Evolutionary conservation across 1,284 basidiomycete species (phyloP).

Genomic region (Ganoderma meredithae): DNA sequence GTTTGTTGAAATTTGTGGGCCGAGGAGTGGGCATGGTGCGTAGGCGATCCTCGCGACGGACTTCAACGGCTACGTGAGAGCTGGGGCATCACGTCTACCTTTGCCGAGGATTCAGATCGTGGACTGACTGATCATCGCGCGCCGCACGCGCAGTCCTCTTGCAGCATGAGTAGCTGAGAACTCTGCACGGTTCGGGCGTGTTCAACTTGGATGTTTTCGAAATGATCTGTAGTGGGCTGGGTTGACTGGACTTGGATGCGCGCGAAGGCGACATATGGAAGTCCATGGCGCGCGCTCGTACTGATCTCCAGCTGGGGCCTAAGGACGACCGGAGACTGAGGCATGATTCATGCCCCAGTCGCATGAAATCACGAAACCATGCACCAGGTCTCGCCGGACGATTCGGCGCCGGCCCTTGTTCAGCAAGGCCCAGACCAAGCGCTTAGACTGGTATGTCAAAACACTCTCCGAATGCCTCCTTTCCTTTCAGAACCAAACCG

Average conservation of each 20-base stretch:
- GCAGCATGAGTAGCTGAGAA: conserved; percentile 29
- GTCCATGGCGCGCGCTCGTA: conserved; percentile 13
- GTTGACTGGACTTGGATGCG: not conserved
- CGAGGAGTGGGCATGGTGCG: not conserved
- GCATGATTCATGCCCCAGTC: no score
- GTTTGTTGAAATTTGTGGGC: no score
- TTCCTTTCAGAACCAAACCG: no score
- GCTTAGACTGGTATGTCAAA: no score
- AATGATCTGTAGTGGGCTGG: not conserved
- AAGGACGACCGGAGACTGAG: not conserved
- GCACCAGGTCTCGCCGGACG: no score
- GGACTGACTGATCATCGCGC: not conserved
- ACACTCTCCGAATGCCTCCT: no score
- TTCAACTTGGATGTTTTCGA: conserved; percentile 45
- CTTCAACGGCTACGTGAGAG: conserved; percentile 42
- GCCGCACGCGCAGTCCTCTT: conserved; percentile 21
- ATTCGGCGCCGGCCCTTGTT: conserved; percentile 72
- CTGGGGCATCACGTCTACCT: not conserved
- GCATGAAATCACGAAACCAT: no score
- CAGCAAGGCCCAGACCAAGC: conserved; percentile 52
- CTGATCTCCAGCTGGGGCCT: not conserved
- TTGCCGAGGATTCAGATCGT: not conserved
- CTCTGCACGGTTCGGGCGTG: conserved; percentile 45
- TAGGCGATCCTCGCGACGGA: conserved; percentile 42
- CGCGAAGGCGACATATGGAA: conserved; percentile 43